phyloP scores from a whole-genome alignment of 805 yeast genomes.

The Jamesozyma piceae region DNA sequence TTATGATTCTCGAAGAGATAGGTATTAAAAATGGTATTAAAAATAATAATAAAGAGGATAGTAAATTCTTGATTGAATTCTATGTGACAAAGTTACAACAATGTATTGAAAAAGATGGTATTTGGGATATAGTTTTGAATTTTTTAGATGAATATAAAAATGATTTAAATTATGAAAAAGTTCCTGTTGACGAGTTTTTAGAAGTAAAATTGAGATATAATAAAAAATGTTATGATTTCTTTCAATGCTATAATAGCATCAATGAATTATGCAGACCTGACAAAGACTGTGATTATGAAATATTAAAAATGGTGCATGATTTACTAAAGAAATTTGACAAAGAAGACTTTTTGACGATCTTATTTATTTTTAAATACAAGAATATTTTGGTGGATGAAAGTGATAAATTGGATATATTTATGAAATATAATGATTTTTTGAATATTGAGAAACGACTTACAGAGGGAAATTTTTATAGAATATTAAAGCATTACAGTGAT shows the following conservation, averaged over 20 bases:
- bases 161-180: conserved; percentile 21
- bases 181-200: conserved; percentile 13
- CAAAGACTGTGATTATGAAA: neutral
- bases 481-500: conserved; percentile 15
- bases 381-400: conserved; percentile 2
- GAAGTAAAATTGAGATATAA: conserved; percentile 13
- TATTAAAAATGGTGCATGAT: conserved; percentile 1
- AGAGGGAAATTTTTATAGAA: conserved; percentile 9
- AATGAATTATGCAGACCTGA: neutral
- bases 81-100: conserved; percentile 20
- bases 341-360: conserved; percentile 7
- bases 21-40: conserved; percentile 8
- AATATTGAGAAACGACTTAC: conserved; percentile 14
- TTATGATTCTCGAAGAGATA: conserved; percentile 18
- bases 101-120: conserved; percentile 7
- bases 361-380: conserved; percentile 4
- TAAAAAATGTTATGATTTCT: conserved; percentile 6
- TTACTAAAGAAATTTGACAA: conserved; percentile 16
- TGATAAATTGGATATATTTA: conserved; percentile 11
- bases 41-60: conserved; percentile 11
- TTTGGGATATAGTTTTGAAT: conserved; percentile 14
- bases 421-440: conserved; percentile 21
- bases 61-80: conserved; percentile 18
- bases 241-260: conserved; percentile 6
- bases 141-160: conserved; percentile 15